A percentile compares a stretch with the other conserved stretches of the same genome.
Evolutionary conservation across 2,329 filamentous ascomycete species (phyloP).

Genomic region (Epichloe uncinata): DNA sequence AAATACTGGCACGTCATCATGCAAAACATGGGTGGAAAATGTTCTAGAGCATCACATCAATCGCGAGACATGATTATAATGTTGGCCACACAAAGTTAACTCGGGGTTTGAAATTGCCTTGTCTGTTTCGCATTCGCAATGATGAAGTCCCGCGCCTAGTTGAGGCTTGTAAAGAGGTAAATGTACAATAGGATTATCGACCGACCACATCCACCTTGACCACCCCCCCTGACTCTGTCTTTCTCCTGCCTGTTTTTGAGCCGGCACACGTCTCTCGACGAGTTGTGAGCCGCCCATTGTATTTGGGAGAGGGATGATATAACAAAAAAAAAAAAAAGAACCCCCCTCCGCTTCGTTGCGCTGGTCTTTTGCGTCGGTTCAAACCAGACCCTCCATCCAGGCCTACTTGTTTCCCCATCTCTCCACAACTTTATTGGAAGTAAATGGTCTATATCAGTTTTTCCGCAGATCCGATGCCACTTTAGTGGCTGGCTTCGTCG

Average conservation of each 20-base stretch:
- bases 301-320: background rate
- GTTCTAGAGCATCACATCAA: no score
- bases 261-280: background rate
- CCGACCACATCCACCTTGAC: slow-evolving; percentile 8
- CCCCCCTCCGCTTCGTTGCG: background rate
- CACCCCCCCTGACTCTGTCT: background rate
- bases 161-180: slow-evolving; percentile 20
- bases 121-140: slow-evolving; percentile 4
- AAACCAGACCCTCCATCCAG: background rate
- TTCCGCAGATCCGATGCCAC: background rate
- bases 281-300: background rate
- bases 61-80: no score
- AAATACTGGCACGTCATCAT: no score
- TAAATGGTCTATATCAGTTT: background rate
- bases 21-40: no score
- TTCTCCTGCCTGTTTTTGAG: background rate
- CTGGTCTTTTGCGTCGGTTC: background rate
- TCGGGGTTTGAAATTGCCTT: background rate
- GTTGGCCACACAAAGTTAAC: background rate
- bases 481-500: slow-evolving; percentile 35
- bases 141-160: slow-evolving; percentile 18
- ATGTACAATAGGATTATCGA: slow-evolving; percentile 25
- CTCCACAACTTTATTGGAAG: background rate
- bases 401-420: background rate
- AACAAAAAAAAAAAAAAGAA: background rate